phyloP scores from a whole-genome alignment of 2,329 filamentous ascomycete genomes.

The Plectosphaerella sp. region DNA sequence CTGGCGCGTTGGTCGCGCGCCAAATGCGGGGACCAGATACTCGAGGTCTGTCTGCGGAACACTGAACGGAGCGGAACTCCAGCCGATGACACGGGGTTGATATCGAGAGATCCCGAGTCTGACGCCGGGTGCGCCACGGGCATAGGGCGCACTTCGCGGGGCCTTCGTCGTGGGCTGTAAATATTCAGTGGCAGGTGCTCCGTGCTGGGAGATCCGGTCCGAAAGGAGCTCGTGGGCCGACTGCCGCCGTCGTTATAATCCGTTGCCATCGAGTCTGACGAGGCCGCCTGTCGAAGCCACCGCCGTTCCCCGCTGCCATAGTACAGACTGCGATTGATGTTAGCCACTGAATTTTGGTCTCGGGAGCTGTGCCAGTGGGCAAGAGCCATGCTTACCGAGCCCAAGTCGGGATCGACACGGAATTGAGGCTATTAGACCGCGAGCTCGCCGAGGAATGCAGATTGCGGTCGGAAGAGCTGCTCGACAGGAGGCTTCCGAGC shows the following conservation, averaged over 20 bases:
- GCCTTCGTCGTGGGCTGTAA: constrained; percentile 40
- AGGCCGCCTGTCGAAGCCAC: constrained; percentile 36
- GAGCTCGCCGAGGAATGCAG: constrained; percentile 49
- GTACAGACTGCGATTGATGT: constrained; percentile 49
- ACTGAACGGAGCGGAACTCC: constrained; percentile 21
- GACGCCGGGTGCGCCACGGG: constrained; percentile 21
- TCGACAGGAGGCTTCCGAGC: constrained; percentile 46
- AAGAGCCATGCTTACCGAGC: constrained; percentile 34
- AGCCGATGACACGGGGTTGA: constrained; percentile 23
- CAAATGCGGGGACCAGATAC: constrained; percentile 72
- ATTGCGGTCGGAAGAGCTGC: constrained; percentile 45
- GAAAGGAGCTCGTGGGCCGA: constrained; percentile 39
- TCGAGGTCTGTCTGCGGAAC: constrained; percentile 47
- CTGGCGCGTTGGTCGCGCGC: constrained; percentile 56
- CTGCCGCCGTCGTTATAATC: constrained; percentile 34
- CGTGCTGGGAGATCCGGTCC: constrained; percentile 43
- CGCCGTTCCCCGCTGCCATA: constrained; percentile 63
- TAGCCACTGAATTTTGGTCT: constrained; percentile 5
- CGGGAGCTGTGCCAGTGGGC: neutral
- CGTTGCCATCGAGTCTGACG: constrained; percentile 41
- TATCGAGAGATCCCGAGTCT: constrained; percentile 38
- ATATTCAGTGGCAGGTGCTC: constrained; percentile 43
- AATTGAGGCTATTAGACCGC: constrained; percentile 39
- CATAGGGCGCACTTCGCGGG: constrained; percentile 26
- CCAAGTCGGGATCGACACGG: constrained; percentile 47